Evolutionary conservation across 257 asterid species (phyloP).

Genomic region (Solanum etuberosum): DNA sequence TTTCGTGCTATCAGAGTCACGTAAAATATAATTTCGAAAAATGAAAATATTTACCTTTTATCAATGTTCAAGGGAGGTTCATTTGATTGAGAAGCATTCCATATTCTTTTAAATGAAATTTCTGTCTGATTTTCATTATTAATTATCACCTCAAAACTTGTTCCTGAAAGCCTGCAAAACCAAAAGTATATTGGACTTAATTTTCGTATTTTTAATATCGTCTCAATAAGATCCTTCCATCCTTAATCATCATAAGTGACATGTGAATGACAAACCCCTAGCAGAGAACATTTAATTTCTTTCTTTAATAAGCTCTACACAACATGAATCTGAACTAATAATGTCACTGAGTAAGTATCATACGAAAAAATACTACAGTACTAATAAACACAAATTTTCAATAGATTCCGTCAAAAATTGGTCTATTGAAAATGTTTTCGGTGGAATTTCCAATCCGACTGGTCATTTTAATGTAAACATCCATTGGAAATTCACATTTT

Average conservation of each 20-base stretch:
- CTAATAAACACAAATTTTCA: neutral
- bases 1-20: neutral
- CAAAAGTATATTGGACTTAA: neutral
- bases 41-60: slow-evolving; percentile 21
- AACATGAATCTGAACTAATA: neutral
- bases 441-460: no score
- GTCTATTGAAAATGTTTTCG: neutral
- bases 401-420: neutral
- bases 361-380: neutral
- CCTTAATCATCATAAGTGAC: neutral
- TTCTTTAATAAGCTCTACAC: neutral
- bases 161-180: slow-evolving; percentile 27
- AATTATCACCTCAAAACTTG: slow-evolving; percentile 23
- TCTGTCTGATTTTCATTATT: slow-evolving; percentile 26
- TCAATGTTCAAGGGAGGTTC: slow-evolving; percentile 39
- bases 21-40: neutral
- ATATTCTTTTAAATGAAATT: slow-evolving; percentile 38
- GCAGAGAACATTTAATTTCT: neutral
- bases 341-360: neutral
- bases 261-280: neutral
- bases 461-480: neutral
- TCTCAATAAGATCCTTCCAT: fast-evolving
- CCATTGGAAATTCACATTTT: neutral
- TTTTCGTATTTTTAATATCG: neutral
- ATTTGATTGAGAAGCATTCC: slow-evolving; percentile 17